A percentile compares a stretch with the other conserved stretches of the same genome.
These are phyloP conservation scores for Periconia macrospinosa DNA, from an alignment of 2,329 filamentous ascomycete genomes.

Conservation along the genomic window DNA sequence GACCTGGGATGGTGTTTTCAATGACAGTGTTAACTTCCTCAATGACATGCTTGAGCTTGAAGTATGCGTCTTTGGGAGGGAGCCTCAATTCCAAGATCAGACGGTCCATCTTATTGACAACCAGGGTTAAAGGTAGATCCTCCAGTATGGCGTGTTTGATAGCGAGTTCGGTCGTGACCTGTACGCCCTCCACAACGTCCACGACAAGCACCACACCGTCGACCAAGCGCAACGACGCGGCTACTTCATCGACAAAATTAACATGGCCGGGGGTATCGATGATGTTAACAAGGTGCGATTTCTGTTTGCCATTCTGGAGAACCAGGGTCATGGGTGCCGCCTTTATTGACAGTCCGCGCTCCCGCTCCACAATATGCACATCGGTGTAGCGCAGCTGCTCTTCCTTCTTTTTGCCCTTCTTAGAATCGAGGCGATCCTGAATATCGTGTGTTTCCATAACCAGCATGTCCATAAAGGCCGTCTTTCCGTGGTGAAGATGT, in stretches of 20 bases:
- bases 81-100: constrained; percentile 92
- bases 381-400: constrained; percentile 96
- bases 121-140: constrained; percentile 82
- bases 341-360: constrained; percentile 90
- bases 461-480: constrained; percentile 97
- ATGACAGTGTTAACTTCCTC: constrained; percentile 98
- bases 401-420: constrained; percentile 78
- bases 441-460: constrained; percentile 95
- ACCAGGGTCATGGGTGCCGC: constrained; percentile 92
- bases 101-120: constrained; percentile 97
- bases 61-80: constrained; percentile 93
- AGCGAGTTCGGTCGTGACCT: constrained; percentile 94
- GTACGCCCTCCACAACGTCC: constrained; percentile 98
- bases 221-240: constrained; percentile 79
- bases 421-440: constrained; percentile 73
- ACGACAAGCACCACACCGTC: constrained; percentile 93
- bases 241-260: constrained; percentile 97
- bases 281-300: constrained; percentile 93
- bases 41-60: constrained; percentile 98
- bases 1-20: constrained; percentile 79
- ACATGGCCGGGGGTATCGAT: constrained; percentile 97
- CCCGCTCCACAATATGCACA: constrained; percentile 82
- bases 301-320: constrained; percentile 83
- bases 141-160: constrained; percentile 94
- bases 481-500: constrained; percentile 96